Evolutionary conservation across 345 rosid genomes (phyloP), one percentile per base, ranked within the genome.

Genomic region (Citrus australasica): DNA sequence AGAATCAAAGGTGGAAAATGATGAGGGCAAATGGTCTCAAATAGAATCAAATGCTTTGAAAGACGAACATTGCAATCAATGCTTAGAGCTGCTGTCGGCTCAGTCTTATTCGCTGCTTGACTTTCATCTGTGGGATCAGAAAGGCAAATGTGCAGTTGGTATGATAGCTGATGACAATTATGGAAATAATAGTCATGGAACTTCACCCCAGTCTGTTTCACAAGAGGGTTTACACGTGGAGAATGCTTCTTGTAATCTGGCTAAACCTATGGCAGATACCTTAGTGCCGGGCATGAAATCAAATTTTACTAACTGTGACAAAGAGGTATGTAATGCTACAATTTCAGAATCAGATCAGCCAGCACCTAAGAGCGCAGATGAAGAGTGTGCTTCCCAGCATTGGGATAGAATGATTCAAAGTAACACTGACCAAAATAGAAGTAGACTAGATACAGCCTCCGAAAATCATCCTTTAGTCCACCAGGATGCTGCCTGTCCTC

Each of bases 121-220:
- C 46, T 62, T 33, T 70, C 67, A 53, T 76, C 72, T 14, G 28
- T 82, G 84, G 82, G 82, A 82, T 78, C 76, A 74, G 69, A 78
- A 82, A 70, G 84, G 82, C 5, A 78, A 78, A 74, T 48, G 61
- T 53, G 42, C 33, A 61, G 30, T 81, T 61, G 66, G 58, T 37
- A 42, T 28, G 25, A 37, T 35, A 61, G 55, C 74, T 22, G 30
- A 9, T 37, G 71, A 59, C 71, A 37, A 30, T 55, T 79, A 33
- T 33, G 42, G 42, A 40, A 66, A 35, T 35, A 35, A 17, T 19
- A 46, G 46, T 33, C 37, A 33, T 4, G 10, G 38, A 60, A 11
- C 65, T 72, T 76, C 70, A 21, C 32, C 61, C 32, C 22, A n/a
- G 28, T 75, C 69, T 78, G 37, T 48, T 69, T 82, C 73, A 19